Evolutionary conservation across 495 filamentous ascomycete species (phyloP).

Genomic region (Xylaria telfairii): DNA sequence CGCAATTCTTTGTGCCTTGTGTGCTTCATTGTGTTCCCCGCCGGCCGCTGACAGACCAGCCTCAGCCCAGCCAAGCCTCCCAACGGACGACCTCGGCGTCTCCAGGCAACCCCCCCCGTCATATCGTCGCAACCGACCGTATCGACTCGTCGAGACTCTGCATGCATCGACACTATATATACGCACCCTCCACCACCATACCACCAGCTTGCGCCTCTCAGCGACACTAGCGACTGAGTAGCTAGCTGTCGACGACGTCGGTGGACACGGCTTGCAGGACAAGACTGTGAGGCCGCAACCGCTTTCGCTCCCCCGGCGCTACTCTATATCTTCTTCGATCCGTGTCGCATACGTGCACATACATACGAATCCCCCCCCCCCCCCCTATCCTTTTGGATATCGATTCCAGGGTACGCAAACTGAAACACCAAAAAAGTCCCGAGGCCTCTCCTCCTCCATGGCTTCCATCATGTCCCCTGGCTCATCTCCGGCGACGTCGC

Average conservation of each 20-base stretch:
- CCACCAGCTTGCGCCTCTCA: slow-evolving; percentile 18
- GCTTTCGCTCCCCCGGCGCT: slow-evolving; percentile 19
- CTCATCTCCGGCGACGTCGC: slow-evolving; percentile 58
- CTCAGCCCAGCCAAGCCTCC: slow-evolving; percentile 12
- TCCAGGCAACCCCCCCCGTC: neutral
- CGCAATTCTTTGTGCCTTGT: slow-evolving; percentile 6
- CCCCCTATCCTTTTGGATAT: slow-evolving; percentile 24
- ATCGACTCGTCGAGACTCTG: neutral
- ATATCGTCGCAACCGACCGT: slow-evolving; percentile 19
- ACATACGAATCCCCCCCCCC: slow-evolving; percentile 14
- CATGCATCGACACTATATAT: slow-evolving; percentile 23
- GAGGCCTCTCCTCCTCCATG: slow-evolving; percentile 45
- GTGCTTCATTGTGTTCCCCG: neutral
- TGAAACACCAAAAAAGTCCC: slow-evolving; percentile 28
- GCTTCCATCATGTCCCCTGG: slow-evolving; percentile 64
- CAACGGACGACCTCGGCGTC: slow-evolving; percentile 11
- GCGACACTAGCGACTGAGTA: slow-evolving; percentile 16
- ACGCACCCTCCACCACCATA: slow-evolving; percentile 1
- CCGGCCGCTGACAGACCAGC: slow-evolving; percentile 5
- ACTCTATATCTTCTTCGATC: neutral
- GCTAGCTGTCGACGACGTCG: slow-evolving; percentile 19
- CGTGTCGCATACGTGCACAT: slow-evolving; percentile 21
- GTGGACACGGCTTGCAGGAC: slow-evolving; percentile 39
- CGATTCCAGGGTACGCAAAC: slow-evolving; percentile 40
- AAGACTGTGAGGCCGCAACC: slow-evolving; percentile 36